A percentile compares a stretch with the other conserved stretches of the same genome.
Conservation (phyloP, 225 moss, liverwort and hornwort genomes). For the Physcomitrellopsis africana region DNA sequence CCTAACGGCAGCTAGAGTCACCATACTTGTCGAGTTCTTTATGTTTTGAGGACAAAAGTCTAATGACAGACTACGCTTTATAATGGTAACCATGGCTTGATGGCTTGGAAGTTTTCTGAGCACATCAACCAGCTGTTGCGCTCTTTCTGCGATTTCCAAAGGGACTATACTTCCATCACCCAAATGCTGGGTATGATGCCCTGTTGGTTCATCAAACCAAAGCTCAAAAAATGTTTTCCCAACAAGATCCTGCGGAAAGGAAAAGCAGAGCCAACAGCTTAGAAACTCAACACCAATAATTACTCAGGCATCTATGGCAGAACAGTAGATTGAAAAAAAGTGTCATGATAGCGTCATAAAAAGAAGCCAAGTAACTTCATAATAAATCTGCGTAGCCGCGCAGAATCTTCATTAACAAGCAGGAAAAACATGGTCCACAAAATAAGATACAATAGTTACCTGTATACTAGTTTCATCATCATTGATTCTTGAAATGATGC, state of each 20-base stretch:
- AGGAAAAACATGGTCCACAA: not conserved
- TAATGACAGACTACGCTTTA: conserved; percentile 88
- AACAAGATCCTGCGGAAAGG: conserved; percentile 79
- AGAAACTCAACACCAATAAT: conserved; percentile 6
- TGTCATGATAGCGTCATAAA: not conserved
- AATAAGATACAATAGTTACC: conserved; percentile 37
- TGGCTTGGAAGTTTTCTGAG: conserved; percentile 77
- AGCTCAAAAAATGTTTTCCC: conserved; percentile 95
- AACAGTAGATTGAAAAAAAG: conserved; percentile 9
- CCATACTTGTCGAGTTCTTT: conserved; percentile 76
- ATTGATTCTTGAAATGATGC: conserved; percentile 94
- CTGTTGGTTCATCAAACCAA: conserved; percentile 92
- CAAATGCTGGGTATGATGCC: conserved; percentile 63
- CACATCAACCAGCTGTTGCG: conserved; percentile 93
- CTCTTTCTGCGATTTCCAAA: conserved; percentile 71
- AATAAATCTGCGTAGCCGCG: not conserved
- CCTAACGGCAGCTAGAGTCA: conserved; percentile 81
- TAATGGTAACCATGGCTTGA: conserved; percentile 85
- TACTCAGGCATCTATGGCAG: not conserved
- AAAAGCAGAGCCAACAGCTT: conserved; percentile 1
- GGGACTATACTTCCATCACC: conserved; percentile 83
- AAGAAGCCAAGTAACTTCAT: not conserved
- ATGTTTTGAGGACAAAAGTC: conserved; percentile 85
- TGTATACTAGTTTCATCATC: conserved; percentile 97
- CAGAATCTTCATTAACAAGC: conserved; percentile 18